Conservation (phyloP, 306 rosid species). For the Gynostemma pentaphyllum region DNA sequence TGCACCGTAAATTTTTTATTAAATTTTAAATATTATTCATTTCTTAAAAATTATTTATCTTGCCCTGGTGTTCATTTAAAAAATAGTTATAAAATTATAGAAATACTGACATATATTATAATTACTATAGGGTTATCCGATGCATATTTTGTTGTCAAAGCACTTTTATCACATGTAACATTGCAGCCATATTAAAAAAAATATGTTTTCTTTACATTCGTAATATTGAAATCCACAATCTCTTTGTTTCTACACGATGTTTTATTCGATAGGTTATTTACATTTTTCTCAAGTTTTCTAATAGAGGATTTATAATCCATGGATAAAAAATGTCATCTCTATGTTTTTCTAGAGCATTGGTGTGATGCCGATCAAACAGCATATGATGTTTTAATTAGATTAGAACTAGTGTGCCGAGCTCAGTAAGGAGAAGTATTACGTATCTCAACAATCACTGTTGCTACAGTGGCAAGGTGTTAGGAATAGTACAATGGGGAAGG, state of each 20-base stretch:
- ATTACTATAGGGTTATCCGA: too few species aligned
- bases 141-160: not conserved
- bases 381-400: too few species aligned
- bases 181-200: not conserved
- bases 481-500: too few species aligned
- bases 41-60: not conserved
- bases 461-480: too few species aligned
- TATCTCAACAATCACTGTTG: too few species aligned
- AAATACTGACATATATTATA: not conserved
- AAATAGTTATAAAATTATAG: not conserved
- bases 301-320: not conserved
- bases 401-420: too few species aligned
- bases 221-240: not conserved
- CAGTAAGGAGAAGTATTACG: too few species aligned
- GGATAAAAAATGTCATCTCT: too few species aligned
- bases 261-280: not conserved
- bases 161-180: not conserved
- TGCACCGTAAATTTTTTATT: not conserved
- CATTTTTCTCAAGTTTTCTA: not conserved
- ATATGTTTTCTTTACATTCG: not conserved
- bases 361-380: too few species aligned
- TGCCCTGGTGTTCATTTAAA: not conserved
- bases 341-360: too few species aligned
- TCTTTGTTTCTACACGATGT: not conserved
- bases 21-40: not conserved